Percentiles rank a stretch among this genome's conserved stretches.
phyloP scores from a whole-genome alignment of 1,139 yeast genomes.

The Geotrichum macrosporum region DNA sequence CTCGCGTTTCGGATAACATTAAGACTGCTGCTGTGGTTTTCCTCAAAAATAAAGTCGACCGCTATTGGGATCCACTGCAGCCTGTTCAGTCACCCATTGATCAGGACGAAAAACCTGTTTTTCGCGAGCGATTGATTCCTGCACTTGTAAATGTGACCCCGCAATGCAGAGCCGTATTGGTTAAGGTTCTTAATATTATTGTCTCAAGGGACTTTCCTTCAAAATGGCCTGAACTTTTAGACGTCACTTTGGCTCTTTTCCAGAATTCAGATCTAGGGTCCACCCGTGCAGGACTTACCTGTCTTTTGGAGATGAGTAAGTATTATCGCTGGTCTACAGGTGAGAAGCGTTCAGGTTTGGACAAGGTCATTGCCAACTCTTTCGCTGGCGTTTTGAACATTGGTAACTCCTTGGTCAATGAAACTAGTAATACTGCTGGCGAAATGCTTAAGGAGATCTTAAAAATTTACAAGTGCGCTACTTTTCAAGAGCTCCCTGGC shows the following conservation, averaged over 20 bases:
- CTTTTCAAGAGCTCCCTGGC: conserved; percentile 68
- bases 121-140: conserved; percentile 57
- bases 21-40: conserved; percentile 81
- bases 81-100: conserved; percentile 43
- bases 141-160: conserved; percentile 44
- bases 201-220: conserved; percentile 64
- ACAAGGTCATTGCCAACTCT: conserved; percentile 55
- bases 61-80: conserved; percentile 52
- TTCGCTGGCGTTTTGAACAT: conserved; percentile 67
- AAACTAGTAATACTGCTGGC: conserved; percentile 48
- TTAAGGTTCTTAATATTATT: conserved; percentile 64
- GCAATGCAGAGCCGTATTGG: conserved; percentile 51
- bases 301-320: conserved; percentile 70
- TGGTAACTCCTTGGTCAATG: conserved; percentile 54
- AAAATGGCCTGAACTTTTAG: conserved; percentile 65
- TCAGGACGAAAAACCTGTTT: conserved; percentile 64
- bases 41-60: conserved; percentile 71
- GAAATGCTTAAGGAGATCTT: conserved; percentile 74
- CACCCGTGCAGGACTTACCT: conserved; percentile 70
- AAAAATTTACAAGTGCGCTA: conserved; percentile 76
- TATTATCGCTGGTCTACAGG: conserved; percentile 74
- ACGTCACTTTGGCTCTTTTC: conserved; percentile 54
- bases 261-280: conserved; percentile 50
- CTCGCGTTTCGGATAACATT: conserved; percentile 52
- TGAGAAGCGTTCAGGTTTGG: conserved; percentile 53